Conservation (phyloP, 768 basidiomycete species). For the Tubosaeta brunneosetosa region DNA sequence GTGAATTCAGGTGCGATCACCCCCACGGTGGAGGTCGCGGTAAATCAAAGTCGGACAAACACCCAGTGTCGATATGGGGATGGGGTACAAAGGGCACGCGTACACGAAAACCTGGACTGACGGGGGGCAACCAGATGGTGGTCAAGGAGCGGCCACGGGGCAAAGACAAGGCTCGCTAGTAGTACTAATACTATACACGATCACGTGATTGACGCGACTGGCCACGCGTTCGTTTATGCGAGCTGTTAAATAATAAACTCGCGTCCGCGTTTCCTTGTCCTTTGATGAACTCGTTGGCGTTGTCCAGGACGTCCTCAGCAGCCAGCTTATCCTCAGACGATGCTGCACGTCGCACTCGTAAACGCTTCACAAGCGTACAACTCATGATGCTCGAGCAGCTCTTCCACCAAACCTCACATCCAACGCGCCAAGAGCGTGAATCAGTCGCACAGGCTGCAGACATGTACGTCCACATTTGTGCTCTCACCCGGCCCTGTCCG, state of each 20-base stretch:
- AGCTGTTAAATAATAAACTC: background rate
- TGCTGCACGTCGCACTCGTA: slow-evolving; percentile 55
- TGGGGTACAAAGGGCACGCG: slow-evolving; percentile 90
- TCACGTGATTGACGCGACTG: slow-evolving; percentile 30
- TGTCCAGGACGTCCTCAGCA: slow-evolving; percentile 53
- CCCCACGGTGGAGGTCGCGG: slow-evolving; percentile 98
- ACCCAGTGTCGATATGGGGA: slow-evolving; percentile 89
- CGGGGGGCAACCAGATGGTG: slow-evolving; percentile 88
- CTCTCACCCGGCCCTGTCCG: slow-evolving; percentile 1
- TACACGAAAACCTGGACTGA: slow-evolving; percentile 89
- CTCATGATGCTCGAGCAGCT: slow-evolving; percentile 70
- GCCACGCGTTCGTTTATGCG: slow-evolving; percentile 28
- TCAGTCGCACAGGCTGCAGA: slow-evolving; percentile 52
- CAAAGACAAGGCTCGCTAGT: slow-evolving; percentile 36
- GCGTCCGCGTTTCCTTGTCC: background rate
- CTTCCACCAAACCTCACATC: slow-evolving; percentile 68
- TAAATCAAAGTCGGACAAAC: slow-evolving; percentile 94
- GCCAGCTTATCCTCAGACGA: slow-evolving; percentile 55
- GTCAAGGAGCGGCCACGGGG: slow-evolving; percentile 82
- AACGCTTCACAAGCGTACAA: slow-evolving; percentile 64
- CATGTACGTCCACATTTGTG: slow-evolving; percentile 45
- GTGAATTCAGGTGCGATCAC: slow-evolving; percentile 63
- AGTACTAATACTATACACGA: slow-evolving; percentile 2
- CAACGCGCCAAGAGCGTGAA: slow-evolving; percentile 71
- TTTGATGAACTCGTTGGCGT: slow-evolving; percentile 21